Evolutionary conservation across 148 eudicot species (phyloP).

Genomic region (Amaranthus cruentus): DNA sequence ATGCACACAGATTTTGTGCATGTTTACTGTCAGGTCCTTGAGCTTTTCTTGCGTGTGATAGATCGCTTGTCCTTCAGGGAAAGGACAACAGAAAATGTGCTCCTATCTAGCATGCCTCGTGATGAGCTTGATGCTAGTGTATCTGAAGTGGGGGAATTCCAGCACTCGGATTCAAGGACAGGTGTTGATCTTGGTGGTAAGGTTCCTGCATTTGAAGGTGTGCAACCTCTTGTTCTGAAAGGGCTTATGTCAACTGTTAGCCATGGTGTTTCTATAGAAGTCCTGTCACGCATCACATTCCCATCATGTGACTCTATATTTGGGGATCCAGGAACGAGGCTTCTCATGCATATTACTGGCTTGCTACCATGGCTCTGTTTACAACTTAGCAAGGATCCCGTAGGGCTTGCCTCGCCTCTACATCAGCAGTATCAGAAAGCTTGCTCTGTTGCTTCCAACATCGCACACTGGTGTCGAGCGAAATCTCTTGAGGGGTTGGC

Average conservation of each 20-base stretch:
- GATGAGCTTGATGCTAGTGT: conserved; percentile 71
- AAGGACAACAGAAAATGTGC: conserved; percentile 92
- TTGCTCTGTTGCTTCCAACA: conserved; percentile 77
- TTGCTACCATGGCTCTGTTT: conserved; percentile 95
- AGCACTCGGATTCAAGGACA: conserved; percentile 58
- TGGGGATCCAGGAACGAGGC: conserved; percentile 86
- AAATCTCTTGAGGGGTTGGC: conserved; percentile 78
- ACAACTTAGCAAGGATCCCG: conserved; percentile 69
- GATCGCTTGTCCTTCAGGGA: conserved; percentile 87
- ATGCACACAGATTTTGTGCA: conserved; percentile 99
- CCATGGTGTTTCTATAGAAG: conserved; percentile 82
- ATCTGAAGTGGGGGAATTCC: conserved; percentile 60
- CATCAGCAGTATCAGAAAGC: conserved; percentile 80
- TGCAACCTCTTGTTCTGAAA: conserved; percentile 95
- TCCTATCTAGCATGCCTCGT: conserved; percentile 94
- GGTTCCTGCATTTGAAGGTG: conserved; percentile 92
- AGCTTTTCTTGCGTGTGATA: conserved; percentile 91
- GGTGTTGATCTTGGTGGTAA: conserved; percentile 50
- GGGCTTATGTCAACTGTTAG: conserved; percentile 93
- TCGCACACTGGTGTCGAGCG: conserved; percentile 83
- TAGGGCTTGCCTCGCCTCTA: conserved; percentile 60
- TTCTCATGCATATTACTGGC: conserved; percentile 92
- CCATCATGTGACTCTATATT: conserved; percentile 92
- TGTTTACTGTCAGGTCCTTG: conserved; percentile 96
- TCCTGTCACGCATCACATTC: conserved; percentile 83